These are phyloP conservation scores for Melampsora larici-populina DNA, from an alignment of 1,284 basidiomycete species.

Conservation along the genomic window DNA sequence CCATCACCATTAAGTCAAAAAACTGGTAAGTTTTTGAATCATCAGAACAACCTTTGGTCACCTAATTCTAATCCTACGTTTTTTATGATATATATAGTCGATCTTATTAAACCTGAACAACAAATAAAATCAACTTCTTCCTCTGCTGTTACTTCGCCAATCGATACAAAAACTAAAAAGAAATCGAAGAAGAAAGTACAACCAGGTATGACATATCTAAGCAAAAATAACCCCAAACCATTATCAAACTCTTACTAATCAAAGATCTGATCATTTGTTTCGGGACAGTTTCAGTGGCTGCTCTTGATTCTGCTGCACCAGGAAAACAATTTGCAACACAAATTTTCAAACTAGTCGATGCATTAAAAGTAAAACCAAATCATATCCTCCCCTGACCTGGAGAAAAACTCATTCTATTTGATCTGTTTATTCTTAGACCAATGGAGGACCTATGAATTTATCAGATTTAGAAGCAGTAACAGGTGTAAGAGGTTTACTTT, in stretches of 20 bases:
- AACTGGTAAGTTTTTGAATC: not conserved
- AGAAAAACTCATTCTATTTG: not conserved
- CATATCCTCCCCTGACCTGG: not conserved
- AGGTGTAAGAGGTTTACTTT: constrained; percentile 34
- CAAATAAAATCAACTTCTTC: too few relatives aligned
- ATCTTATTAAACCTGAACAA: too few relatives aligned
- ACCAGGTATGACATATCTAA: not conserved
- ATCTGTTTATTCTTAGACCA: not conserved
- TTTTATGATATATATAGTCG: not conserved
- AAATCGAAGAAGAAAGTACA: constrained; percentile 14
- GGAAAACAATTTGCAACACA: constrained; percentile 41
- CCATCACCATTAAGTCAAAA: constrained; percentile 38
- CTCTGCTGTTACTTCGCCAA: not conserved
- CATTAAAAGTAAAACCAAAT: constrained; percentile 18
- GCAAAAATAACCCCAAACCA: too few relatives aligned
- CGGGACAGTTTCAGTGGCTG: not conserved
- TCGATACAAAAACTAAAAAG: constrained; percentile 14
- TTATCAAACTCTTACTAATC: not conserved
- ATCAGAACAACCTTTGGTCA: not conserved
- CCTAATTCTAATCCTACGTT: not conserved
- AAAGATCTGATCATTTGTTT: not conserved
- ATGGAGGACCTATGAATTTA: constrained; percentile 39
- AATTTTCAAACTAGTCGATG: constrained; percentile 37
- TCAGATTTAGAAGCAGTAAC: constrained; percentile 39
- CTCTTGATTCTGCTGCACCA: constrained; percentile 7